Base-by-base conservation (phyloP, 192 early-diverging fungal species). In the Piromyces sp. region DNA sequence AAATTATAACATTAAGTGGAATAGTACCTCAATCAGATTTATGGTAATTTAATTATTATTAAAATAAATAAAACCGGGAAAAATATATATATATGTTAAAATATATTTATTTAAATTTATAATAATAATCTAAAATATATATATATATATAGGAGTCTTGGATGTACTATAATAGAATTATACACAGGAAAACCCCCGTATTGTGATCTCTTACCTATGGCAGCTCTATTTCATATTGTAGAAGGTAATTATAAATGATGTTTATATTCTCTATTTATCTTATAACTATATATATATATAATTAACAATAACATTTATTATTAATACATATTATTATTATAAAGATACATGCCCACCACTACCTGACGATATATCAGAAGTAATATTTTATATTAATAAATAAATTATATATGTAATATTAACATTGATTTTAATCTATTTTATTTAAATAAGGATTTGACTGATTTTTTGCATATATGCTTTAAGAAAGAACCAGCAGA, bases 161-260 rank as follows among this genome's bases (percentile, higher is more conserved):
- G 97, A 37, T 98, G 96, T 83, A 99, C 97, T 0, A 84, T 96
- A 26, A 91, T 99, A 79, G 97, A 99, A 85, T 86, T 99, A 83
- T 85, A 97, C 38, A 95, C 96, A 13, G 97, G 97, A 38, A 92
- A 93, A 79, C 97, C 97, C 29, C 97, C 96, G 5, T 99, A 97
- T 85, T 88, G 92, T 26, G 91, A 92, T 13, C 81, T 97, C 79
- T 90, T 95, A 78, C 89, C 94, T 26, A 95, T 98, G 95, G 90
- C 95, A 7, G 94, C 95, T 12, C 88, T 99, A 28, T 99, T 96
- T 86, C 92, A 93, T 82, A 98, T 99, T 83, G 97, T 97, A 11
- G 96, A 95, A 84, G 95, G 80, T 33, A n/a, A 26, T 14, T 13
- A 38, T 38, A 38, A 33, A 6, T 33, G 9, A 6, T 33, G n/a